phyloP scores from a whole-genome alignment of 495 filamentous ascomycete species.

The Hyaloscypha variabilis region DNA sequence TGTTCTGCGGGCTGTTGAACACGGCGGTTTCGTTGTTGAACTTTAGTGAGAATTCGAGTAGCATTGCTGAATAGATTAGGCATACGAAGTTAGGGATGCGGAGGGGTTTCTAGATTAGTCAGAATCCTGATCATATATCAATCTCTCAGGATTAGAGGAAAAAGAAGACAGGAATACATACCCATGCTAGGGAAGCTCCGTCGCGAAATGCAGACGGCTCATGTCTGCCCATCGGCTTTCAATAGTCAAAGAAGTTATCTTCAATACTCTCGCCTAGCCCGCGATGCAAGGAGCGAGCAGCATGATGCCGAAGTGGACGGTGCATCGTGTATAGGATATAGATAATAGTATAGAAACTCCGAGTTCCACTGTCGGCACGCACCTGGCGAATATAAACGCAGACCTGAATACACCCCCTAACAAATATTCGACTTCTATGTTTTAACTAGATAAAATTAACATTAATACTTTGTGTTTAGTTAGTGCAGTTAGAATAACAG shows the following conservation, averaged over 20 bases:
- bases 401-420: no score
- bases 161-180: neutral
- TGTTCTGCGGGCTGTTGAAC: neutral
- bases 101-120: neutral
- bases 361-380: neutral
- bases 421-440: no score
- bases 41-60: neutral
- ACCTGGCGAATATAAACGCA: neutral
- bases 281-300: neutral
- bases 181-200: neutral
- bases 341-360: neutral
- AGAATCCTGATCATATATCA: neutral
- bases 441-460: no score
- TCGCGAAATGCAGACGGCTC: neutral
- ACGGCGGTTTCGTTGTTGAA: neutral
- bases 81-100: neutral
- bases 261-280: neutral
- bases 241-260: neutral
- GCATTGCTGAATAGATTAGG: neutral
- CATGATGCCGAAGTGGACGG: conserved; percentile 1
- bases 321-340: neutral
- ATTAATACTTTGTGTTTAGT: no score
- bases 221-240: neutral
- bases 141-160: no score
- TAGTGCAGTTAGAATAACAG: no score